Percentiles rank a stretch among this genome's conserved stretches.
Conservation (phyloP, 2,329 filamentous ascomycete genomes). For the Cercospora sesami region DNA sequence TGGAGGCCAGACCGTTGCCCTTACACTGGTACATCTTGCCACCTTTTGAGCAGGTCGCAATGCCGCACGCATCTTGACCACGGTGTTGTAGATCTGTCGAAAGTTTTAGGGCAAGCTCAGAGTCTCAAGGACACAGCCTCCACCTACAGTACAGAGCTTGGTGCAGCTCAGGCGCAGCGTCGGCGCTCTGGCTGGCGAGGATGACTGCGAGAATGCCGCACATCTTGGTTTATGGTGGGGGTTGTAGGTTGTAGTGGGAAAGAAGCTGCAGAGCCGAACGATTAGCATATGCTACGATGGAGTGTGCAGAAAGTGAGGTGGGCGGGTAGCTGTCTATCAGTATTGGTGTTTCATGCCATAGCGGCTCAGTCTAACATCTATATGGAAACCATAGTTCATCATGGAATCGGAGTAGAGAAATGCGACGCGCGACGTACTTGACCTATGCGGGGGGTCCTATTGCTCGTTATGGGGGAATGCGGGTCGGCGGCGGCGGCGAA, state of each 20-base stretch:
- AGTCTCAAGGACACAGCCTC: background rate
- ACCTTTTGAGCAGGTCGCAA: conserved; percentile 71
- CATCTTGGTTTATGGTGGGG: conserved; percentile 41
- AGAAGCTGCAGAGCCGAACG: conserved; percentile 4
- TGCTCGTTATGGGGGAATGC: conserved; percentile 2
- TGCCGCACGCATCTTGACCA: conserved; percentile 86
- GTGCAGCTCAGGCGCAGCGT: conserved; percentile 42
- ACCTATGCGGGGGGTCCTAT: background rate
- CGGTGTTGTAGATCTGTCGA: conserved; percentile 53
- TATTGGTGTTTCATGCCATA: conserved; percentile 24
- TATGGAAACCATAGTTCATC: conserved; percentile 25
- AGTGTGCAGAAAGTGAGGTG: background rate
- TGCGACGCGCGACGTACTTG: conserved; percentile 7
- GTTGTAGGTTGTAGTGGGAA: conserved; percentile 1
- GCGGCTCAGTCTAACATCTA: conserved; percentile 31
- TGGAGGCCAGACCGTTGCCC: conserved; percentile 82
- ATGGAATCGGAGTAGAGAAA: background rate
- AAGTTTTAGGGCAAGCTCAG: background rate
- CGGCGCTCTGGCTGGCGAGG: conserved; percentile 44
- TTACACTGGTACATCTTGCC: conserved; percentile 88
- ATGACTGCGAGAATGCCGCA: conserved; percentile 55
- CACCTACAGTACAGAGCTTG: conserved; percentile 39
- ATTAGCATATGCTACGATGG: conserved; percentile 8
- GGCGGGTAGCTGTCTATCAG: background rate
- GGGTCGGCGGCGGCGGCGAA: background rate